Evolutionary conservation across 148 eudicot species (phyloP).

Genomic region (Persicaria maculosa): DNA sequence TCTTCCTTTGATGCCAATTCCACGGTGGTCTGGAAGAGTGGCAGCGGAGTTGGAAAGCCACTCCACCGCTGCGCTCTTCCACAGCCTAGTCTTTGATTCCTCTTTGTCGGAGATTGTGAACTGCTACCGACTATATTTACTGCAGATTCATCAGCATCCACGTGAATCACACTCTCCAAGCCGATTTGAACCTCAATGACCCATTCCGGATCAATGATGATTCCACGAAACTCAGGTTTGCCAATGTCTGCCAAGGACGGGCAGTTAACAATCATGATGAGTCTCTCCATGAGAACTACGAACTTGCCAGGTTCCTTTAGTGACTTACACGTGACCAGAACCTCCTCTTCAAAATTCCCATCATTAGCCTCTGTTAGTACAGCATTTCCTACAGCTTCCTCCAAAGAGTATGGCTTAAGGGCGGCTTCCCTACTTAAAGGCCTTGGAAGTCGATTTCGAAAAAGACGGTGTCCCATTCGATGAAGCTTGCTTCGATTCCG

Average conservation of each 20-base stretch:
- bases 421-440: constrained; percentile 60
- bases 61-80: constrained; percentile 41
- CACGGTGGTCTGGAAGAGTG: constrained; percentile 68
- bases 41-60: constrained; percentile 41
- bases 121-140: constrained; percentile 85
- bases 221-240: constrained; percentile 57
- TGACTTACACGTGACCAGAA: constrained; percentile 55
- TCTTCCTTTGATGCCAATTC: constrained; percentile 54
- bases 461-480: constrained; percentile 44
- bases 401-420: constrained; percentile 83
- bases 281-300: constrained; percentile 55
- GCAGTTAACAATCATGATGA: constrained; percentile 55
- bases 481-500: constrained; percentile 81
- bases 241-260: constrained; percentile 52
- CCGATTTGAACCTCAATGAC: constrained; percentile 52
- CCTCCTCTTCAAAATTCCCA: constrained; percentile 48
- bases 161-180: constrained; percentile 73
- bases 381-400: constrained; percentile 78
- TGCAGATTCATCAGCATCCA: constrained; percentile 40
- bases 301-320: constrained; percentile 57
- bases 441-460: constrained; percentile 87
- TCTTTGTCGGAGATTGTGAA: constrained; percentile 44
- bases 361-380: constrained; percentile 50
- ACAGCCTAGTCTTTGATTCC: constrained; percentile 33
- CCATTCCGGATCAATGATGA: constrained; percentile 75